A percentile compares a stretch with the other conserved stretches of the same genome.
phyloP scores from a whole-genome alignment of 805 yeast species.

The Yarrowia keelungensis region DNA sequence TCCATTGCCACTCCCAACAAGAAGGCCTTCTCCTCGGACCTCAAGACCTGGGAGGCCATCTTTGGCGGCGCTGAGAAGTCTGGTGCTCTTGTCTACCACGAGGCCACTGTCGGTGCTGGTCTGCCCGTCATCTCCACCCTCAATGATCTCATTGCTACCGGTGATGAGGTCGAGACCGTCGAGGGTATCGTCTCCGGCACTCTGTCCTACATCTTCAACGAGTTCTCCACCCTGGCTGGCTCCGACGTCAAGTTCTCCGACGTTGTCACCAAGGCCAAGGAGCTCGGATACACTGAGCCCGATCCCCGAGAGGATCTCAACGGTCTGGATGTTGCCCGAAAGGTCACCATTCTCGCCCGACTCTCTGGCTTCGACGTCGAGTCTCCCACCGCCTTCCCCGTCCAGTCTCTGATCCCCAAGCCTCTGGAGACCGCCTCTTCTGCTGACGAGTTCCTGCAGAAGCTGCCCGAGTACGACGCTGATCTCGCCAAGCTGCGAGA shows the following conservation, averaged over 20 bases:
- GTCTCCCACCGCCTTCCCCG: conserved; percentile 92
- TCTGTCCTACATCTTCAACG: conserved; percentile 92
- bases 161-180: conserved; percentile 87
- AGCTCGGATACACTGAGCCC: conserved; percentile 96
- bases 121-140: conserved; percentile 90
- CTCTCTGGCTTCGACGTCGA: conserved; percentile 84
- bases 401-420: conserved; percentile 89
- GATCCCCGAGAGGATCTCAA: conserved; percentile 99
- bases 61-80: conserved; percentile 58
- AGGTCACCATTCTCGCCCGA: conserved; percentile 95
- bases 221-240: conserved; percentile 74
- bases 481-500: conserved; percentile 79
- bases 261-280: conserved; percentile 85
- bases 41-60: conserved; percentile 77
- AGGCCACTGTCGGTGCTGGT: conserved; percentile 99
- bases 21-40: conserved; percentile 88
- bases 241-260: conserved; percentile 81
- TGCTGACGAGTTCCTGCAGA: conserved; percentile 78
- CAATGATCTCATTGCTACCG: conserved; percentile 87
- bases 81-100: conserved; percentile 89
- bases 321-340: conserved; percentile 98
- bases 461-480: conserved; percentile 81
- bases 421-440: conserved; percentile 67
- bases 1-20: conserved; percentile 98
- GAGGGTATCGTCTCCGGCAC: conserved; percentile 98